phyloP scores from a whole-genome alignment of 495 filamentous ascomycete species.

The Talaromyces liani region DNA sequence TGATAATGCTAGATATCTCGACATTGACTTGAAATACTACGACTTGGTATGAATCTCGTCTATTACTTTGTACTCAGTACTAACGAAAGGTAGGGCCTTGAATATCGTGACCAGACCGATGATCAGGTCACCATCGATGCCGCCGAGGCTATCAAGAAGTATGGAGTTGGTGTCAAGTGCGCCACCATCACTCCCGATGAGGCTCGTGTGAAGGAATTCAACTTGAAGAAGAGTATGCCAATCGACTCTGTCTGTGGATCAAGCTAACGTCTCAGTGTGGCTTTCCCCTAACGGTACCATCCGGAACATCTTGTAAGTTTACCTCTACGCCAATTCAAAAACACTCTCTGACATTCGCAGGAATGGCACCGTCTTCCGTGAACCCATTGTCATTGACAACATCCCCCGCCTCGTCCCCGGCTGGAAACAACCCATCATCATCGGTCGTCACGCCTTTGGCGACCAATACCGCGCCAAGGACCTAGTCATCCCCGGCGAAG shows the following conservation, averaged over 20 bases:
- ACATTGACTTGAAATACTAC: constrained; percentile 98
- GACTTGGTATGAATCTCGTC: constrained; percentile 51
- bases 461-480: constrained; percentile 98
- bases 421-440: constrained; percentile 98
- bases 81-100: constrained; percentile 53
- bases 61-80: background rate
- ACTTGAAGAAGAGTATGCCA: constrained; percentile 84
- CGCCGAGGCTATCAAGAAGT: constrained; percentile 97
- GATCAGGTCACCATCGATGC: constrained; percentile 92
- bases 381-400: constrained; percentile 90
- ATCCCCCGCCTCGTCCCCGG: constrained; percentile 90
- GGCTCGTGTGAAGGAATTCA: constrained; percentile 92
- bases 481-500: constrained; percentile 67
- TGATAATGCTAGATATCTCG: constrained; percentile 58
- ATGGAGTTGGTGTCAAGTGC: constrained; percentile 97
- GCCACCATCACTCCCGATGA: constrained; percentile 99
- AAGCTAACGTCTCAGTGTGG: constrained; percentile 62
- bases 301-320: constrained; percentile 68
- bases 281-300: constrained; percentile 97
- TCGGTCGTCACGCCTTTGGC: constrained; percentile 95
- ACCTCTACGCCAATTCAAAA: background rate
- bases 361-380: constrained; percentile 95
- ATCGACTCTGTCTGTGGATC: background rate
- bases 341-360: constrained; percentile 19
- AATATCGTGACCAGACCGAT: constrained; percentile 91